phyloP scores from a whole-genome alignment of 129 eudicot genomes.

The Escallonia rubra region DNA sequence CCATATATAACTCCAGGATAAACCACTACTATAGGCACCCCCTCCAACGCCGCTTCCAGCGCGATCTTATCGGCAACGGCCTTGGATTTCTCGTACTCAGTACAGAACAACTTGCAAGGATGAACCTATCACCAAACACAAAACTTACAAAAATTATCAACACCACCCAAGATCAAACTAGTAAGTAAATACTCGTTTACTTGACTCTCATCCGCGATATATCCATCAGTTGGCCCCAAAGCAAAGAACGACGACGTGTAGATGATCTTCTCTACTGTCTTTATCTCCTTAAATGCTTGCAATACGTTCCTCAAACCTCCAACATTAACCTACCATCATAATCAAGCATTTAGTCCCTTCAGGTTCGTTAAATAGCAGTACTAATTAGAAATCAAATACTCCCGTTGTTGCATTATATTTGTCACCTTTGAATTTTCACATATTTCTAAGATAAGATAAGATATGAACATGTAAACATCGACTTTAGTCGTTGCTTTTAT shows the following conservation, averaged over 20 bases:
- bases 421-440: too few relatives aligned
- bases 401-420: too few relatives aligned
- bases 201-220: conserved; percentile 71
- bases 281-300: conserved; percentile 51
- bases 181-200: conserved; percentile 24
- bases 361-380: too few relatives aligned
- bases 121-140: conserved; percentile 44
- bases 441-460: too few relatives aligned
- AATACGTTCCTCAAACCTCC: conserved; percentile 85
- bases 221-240: conserved; percentile 74
- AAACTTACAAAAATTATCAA: neutral
- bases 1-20: conserved; percentile 97
- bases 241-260: conserved; percentile 87
- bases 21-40: conserved; percentile 73
- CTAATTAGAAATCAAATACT: too few relatives aligned
- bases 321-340: conserved; percentile 52
- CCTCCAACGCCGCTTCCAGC: conserved; percentile 70
- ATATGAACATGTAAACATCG: too few relatives aligned
- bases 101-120: conserved; percentile 57
- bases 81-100: conserved; percentile 90
- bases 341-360: too few relatives aligned
- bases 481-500: too few relatives aligned
- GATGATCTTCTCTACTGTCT: conserved; percentile 57
- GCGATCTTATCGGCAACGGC: conserved; percentile 74
- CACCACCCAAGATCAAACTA: neutral